Base-by-base conservation (phyloP, 139 green algal species). In the Trebouxia sp. region DNA sequence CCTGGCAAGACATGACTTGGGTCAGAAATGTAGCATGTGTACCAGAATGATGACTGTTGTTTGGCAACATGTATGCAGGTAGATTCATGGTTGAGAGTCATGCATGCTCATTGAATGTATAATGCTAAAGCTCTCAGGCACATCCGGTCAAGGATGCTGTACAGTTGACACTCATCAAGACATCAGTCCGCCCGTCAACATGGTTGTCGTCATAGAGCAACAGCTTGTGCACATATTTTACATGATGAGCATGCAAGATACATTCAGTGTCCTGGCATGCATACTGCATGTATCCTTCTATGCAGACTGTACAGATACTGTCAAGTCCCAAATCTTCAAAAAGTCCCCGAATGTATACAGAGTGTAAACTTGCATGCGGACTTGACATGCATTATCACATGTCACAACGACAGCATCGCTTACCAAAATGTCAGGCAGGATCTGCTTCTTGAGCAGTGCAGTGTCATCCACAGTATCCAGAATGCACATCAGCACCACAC, bases 391-490 rank as follows among this genome's bases (percentile, higher is more conserved):
- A 24, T 24, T 42, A n/a, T 1, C 5, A 24, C 24, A 35, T 28
- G 26, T 12, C 1, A 37, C 56, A 5, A 5, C 56, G 11, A 39
- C 20, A n/a, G 26, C 56, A 39, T 15, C 24, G 14, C 70, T 20
- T 22, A 87, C 89, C 87, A 88, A 89, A 47, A 97, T 72, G 45
- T 96, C 93, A 10, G 83, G 28, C 42, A 96, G 47, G 0, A 98
- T 58, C 5, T 84, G 43, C 83, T 97, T 97, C 79, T 79, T 62
- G 6, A 93, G 86, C 26, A 97, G 86, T 1, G 86, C 76, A 0
- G 94, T 98, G 91, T 98, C 94, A 83, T 98, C 94, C 70, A 93
- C 86, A 14, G 91, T 87, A 1, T 24, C 80, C 35, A 98, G 87
- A 6, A 87, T 89, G 17, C 86, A 90, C 48, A 90, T 86, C 38